Conservation (phyloP, 345 rosid genomes). For the Hypericum androsaemum region DNA sequence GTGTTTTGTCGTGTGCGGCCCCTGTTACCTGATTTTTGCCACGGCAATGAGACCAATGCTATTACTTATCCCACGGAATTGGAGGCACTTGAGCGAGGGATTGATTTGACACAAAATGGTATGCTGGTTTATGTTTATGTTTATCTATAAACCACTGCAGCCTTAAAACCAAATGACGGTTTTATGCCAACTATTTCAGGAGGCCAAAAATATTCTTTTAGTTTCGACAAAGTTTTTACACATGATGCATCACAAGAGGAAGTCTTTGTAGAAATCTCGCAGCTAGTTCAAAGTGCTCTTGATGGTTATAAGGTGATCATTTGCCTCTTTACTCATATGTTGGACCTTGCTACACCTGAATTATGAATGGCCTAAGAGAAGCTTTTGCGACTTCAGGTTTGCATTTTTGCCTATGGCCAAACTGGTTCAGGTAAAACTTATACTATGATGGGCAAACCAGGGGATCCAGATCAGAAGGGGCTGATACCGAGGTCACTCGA, state of each 20-base stretch:
- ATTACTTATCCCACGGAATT: conserved; percentile 65
- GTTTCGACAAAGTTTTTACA: conserved; percentile 76
- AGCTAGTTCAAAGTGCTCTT: conserved; percentile 96
- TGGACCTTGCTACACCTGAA: no score
- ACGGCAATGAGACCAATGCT: conserved; percentile 40
- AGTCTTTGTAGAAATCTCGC: conserved; percentile 86
- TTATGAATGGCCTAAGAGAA: conserved; percentile 3
- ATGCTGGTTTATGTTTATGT: conserved; percentile 4
- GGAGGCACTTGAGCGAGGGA: conserved; percentile 67
- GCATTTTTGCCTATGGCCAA: conserved; percentile 97
- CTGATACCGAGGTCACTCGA: conserved; percentile 83
- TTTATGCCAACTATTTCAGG: conserved; percentile 12
- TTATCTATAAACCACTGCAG: not conserved
- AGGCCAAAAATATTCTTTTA: conserved; percentile 84
- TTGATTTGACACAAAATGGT: conserved; percentile 78
- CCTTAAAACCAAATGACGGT: conserved; percentile 2
- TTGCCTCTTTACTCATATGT: no score
- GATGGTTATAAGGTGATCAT: conserved; percentile 87
- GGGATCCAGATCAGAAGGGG: conserved; percentile 57
- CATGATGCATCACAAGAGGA: conserved; percentile 73
- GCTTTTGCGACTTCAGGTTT: conserved; percentile 44
- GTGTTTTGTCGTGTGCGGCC: conserved; percentile 98
- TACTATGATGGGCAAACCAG: conserved; percentile 97
- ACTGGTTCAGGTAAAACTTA: conserved; percentile 96
- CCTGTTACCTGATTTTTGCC: conserved; percentile 56